Conservation (phyloP, 495 filamentous ascomycete species). For the Aspergillus campestris region DNA sequence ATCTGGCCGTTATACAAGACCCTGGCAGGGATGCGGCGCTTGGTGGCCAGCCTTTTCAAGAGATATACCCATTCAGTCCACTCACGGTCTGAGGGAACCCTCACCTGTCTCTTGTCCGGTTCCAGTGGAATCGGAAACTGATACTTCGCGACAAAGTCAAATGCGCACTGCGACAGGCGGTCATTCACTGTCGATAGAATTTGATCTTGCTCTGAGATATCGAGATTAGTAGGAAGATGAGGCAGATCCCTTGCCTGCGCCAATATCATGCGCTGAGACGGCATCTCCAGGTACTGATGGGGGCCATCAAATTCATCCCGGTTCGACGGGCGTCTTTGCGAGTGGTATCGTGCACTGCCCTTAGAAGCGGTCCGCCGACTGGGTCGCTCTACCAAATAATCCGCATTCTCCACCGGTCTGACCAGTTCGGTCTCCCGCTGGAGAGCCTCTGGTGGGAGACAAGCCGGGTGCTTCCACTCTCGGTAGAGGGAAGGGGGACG, state of each 20-base stretch:
- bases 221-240: conserved; percentile 71
- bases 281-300: conserved; percentile 65
- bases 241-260: conserved; percentile 72
- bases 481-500: conserved; percentile 22
- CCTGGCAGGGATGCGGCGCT: conserved; percentile 72
- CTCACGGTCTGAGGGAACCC: conserved; percentile 70
- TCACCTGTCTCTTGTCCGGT: conserved; percentile 69
- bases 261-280: conserved; percentile 54
- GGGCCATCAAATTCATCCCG: conserved; percentile 85
- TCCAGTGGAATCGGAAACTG: conserved; percentile 81
- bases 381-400: conserved; percentile 35
- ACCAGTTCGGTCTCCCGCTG: conserved; percentile 25
- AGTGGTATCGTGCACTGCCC: conserved; percentile 44
- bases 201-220: conserved; percentile 75
- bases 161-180: conserved; percentile 73
- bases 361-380: conserved; percentile 32
- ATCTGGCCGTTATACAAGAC: conserved; percentile 85
- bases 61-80: conserved; percentile 93
- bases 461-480: conserved; percentile 30
- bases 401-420: conserved; percentile 26
- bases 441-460: conserved; percentile 25
- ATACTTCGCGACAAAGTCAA: conserved; percentile 83
- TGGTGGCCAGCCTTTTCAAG: conserved; percentile 75
- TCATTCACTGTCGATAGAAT: conserved; percentile 75
- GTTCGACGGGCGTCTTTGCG: conserved; percentile 68